Conservation (phyloP, 176 grass and related monocot genomes). For the Rhynchospora breviuscula region DNA sequence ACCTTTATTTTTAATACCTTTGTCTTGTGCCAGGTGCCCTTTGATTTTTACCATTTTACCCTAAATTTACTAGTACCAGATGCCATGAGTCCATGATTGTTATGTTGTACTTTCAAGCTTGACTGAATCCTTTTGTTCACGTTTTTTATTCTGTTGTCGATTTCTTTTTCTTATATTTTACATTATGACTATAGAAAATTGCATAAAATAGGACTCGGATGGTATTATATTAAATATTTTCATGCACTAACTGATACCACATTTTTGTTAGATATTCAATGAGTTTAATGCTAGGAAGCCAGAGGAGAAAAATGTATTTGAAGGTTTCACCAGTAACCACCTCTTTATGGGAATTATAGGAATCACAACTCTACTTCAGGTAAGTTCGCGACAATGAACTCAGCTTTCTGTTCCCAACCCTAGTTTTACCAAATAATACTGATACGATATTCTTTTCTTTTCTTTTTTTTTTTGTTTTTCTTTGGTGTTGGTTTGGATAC, state of each 20-base stretch:
- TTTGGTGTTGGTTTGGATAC: conserved; percentile 37
- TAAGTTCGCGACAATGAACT: conserved; percentile 22
- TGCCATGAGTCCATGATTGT: not conserved
- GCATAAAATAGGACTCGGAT: not conserved
- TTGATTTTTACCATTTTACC: conserved; percentile 3
- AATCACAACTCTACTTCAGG: conserved; percentile 68
- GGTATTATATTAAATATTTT: not conserved
- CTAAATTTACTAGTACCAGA: not conserved
- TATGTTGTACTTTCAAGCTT: not conserved
- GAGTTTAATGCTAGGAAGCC: conserved; percentile 95
- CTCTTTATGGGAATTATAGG: conserved; percentile 77
- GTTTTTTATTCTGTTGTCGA: not conserved
- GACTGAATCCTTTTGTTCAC: not conserved
- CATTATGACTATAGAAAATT: not conserved
- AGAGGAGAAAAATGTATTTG: conserved; percentile 74
- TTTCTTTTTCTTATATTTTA: not conserved
- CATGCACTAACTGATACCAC: not conserved
- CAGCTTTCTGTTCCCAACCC: not conserved
- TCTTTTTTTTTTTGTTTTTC: too few species aligned
- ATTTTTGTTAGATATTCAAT: conserved; percentile 68
- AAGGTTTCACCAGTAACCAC: conserved; percentile 64
- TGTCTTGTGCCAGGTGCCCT: conserved; percentile 72
- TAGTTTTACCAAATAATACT: conserved; percentile 12
- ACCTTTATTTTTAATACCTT: conserved; percentile 96
- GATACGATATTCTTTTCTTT: not conserved